These are phyloP conservation scores for Xylaria sp. DNA, from an alignment of 2,329 filamentous ascomycete species.

Conservation along the genomic window DNA sequence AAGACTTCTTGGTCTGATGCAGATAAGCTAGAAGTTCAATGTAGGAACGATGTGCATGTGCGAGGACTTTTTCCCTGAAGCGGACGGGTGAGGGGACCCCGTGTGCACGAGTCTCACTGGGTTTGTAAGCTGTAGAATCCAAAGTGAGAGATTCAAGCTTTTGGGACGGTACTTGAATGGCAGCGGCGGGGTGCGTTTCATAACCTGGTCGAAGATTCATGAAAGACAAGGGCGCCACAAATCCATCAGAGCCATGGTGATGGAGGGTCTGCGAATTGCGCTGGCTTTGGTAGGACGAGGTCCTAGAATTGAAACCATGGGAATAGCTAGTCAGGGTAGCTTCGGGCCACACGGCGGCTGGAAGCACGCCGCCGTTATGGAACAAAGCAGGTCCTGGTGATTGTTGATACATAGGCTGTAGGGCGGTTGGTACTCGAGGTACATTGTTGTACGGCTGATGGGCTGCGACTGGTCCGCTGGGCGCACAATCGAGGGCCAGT, in stretches of 20 bases:
- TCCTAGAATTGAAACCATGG: conserved; percentile 47
- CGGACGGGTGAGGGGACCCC: conserved; percentile 49
- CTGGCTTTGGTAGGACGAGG: conserved; percentile 49
- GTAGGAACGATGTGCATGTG: conserved; percentile 78
- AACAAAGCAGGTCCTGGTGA: conserved; percentile 53
- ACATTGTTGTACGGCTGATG: conserved; percentile 46
- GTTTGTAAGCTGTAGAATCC: conserved; percentile 43
- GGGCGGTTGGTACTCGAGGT: conserved; percentile 46
- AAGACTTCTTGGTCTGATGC: conserved; percentile 66
- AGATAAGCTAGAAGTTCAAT: conserved; percentile 74
- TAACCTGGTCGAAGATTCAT: conserved; percentile 56
- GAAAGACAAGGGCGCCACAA: conserved; percentile 33
- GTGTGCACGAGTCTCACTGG: conserved; percentile 31
- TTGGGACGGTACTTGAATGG: conserved; percentile 47
- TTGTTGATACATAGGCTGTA: conserved; percentile 51
- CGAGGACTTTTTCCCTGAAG: conserved; percentile 75
- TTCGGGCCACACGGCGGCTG: conserved; percentile 53
- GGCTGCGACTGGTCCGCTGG: conserved; percentile 41
- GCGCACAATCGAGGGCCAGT: conserved; percentile 44
- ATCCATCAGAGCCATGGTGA: conserved; percentile 46
- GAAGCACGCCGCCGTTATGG: conserved; percentile 53
- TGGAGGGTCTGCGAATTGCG: conserved; percentile 43
- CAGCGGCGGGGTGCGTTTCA: conserved; percentile 35
- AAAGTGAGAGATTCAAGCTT: conserved; percentile 50
- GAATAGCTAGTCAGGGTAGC: conserved; percentile 48